Conservation (phyloP, 176 grass and related monocot genomes). For the Olyra latifolia region DNA sequence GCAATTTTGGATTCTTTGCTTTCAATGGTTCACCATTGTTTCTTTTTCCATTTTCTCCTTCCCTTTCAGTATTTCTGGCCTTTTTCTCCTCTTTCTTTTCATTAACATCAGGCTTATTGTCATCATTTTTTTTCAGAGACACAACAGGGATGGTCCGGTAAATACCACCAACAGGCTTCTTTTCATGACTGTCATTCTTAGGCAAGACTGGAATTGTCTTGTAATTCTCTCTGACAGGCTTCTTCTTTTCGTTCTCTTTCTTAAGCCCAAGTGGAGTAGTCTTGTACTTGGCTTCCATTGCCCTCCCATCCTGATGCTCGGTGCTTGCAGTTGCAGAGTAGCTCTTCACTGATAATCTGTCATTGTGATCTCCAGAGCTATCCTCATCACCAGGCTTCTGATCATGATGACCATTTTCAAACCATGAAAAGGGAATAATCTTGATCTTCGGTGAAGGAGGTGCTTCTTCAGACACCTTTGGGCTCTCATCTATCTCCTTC, state of each 20-base stretch:
- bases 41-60: slow-evolving; percentile 41
- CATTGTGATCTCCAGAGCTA: slow-evolving; percentile 13
- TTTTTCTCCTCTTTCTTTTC: slow-evolving; percentile 43
- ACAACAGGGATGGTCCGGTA: slow-evolving; percentile 52
- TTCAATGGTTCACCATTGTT: slow-evolving; percentile 16
- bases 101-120: slow-evolving; percentile 27
- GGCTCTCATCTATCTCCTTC: slow-evolving; percentile 33
- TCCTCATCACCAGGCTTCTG: slow-evolving; percentile 30
- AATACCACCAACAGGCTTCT: slow-evolving; percentile 21
- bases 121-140: slow-evolving; percentile 33
- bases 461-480: slow-evolving; percentile 36
- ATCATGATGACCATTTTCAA: slow-evolving; percentile 42
- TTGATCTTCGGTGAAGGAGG: slow-evolving; percentile 54
- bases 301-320: slow-evolving; percentile 5
- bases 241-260: neutral
- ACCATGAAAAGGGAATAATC: slow-evolving; percentile 74
- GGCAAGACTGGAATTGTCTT: slow-evolving; percentile 39
- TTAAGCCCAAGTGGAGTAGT: slow-evolving; percentile 23
- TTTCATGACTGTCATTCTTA: slow-evolving; percentile 38
- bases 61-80: slow-evolving; percentile 13
- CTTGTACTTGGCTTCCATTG: slow-evolving; percentile 27
- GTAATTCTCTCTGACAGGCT: slow-evolving; percentile 23
- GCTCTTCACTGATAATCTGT: slow-evolving; percentile 8
- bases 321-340: neutral
- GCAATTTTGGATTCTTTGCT: slow-evolving; percentile 61